These are phyloP conservation scores for Leucosporidium scottii DNA, from an alignment of 768 basidiomycete species.

Conservation along the genomic window DNA sequence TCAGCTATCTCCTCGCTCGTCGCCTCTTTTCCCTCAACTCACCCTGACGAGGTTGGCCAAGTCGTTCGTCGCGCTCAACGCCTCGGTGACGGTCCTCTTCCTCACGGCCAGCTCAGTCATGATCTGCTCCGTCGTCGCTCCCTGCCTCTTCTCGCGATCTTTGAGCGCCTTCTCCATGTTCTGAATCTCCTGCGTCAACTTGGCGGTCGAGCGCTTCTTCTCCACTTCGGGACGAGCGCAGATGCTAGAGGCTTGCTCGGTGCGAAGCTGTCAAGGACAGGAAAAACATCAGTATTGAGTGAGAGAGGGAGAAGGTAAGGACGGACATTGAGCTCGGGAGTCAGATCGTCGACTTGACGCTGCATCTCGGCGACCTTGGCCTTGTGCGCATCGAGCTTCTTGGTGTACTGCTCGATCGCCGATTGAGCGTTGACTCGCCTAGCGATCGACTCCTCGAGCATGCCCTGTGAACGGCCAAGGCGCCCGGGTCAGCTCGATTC, in stretches of 20 bases:
- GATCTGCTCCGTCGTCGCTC: constrained; percentile 71
- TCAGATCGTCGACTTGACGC: constrained; percentile 49
- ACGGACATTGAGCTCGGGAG: constrained; percentile 58
- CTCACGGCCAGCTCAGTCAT: constrained; percentile 62
- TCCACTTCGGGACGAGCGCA: constrained; percentile 50
- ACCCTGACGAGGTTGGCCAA: constrained; percentile 33
- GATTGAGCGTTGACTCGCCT: too few species aligned
- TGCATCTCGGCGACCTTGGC: constrained; percentile 48
- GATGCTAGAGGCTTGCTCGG: constrained; percentile 55
- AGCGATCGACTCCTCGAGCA: not conserved
- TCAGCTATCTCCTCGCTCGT: too few species aligned
- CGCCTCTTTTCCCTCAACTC: not conserved
- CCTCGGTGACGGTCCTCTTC: constrained; percentile 54
- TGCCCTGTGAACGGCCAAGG: not conserved
- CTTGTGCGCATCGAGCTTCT: constrained; percentile 7
- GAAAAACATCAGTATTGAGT: not conserved
- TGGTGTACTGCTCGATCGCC: not conserved
- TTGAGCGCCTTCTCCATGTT: constrained; percentile 59
- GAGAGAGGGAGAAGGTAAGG: constrained; percentile 4
- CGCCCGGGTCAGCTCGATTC: not conserved
- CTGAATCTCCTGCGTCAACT: constrained; percentile 55
- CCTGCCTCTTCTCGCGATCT: constrained; percentile 65
- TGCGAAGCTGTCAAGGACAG: constrained; percentile 56
- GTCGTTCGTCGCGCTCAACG: constrained; percentile 51
- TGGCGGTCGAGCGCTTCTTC: not conserved